Conservation (phyloP, 306 rosid genomes). For the Prunus persica region DNA sequence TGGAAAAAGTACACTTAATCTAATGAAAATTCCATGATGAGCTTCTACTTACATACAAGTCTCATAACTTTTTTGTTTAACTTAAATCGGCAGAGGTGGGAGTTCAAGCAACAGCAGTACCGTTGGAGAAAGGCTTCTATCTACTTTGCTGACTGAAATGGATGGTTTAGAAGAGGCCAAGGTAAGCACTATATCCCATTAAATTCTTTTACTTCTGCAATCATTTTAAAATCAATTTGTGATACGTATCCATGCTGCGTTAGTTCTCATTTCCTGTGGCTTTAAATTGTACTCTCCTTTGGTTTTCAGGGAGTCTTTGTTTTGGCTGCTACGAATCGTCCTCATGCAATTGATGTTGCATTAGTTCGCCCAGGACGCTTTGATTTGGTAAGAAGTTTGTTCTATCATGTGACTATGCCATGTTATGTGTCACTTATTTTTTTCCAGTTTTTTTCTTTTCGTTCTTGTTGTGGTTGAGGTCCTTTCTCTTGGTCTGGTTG, state of each 20-base stretch:
- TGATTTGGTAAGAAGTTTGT: conserved; percentile 58
- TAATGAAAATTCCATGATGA: neutral
- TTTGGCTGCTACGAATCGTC: conserved; percentile 96
- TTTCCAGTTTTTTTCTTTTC: neutral
- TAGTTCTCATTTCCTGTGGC: conserved; percentile 1
- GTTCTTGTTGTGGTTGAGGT: too few relatives aligned
- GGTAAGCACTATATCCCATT: conserved; percentile 36
- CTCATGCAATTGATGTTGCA: conserved; percentile 82
- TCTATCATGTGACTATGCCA: neutral
- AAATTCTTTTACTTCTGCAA: neutral
- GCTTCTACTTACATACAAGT: neutral
- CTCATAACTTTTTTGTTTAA: conserved; percentile 2
- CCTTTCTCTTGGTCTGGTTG: neutral
- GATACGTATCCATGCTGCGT: conserved; percentile 13
- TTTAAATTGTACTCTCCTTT: conserved; percentile 5
- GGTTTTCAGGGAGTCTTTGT: conserved; percentile 77
- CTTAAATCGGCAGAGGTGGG: conserved; percentile 61
- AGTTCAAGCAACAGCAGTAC: conserved; percentile 56
- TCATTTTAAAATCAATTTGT: neutral
- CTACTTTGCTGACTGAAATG: conserved; percentile 91
- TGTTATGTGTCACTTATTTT: neutral
- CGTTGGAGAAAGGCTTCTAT: conserved; percentile 86
- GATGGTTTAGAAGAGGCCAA: conserved; percentile 94
- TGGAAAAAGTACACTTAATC: neutral
- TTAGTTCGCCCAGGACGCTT: conserved; percentile 95